Evolutionary conservation across 345 rosid genomes (phyloP).

Genomic region (Gossypium australe): DNA sequence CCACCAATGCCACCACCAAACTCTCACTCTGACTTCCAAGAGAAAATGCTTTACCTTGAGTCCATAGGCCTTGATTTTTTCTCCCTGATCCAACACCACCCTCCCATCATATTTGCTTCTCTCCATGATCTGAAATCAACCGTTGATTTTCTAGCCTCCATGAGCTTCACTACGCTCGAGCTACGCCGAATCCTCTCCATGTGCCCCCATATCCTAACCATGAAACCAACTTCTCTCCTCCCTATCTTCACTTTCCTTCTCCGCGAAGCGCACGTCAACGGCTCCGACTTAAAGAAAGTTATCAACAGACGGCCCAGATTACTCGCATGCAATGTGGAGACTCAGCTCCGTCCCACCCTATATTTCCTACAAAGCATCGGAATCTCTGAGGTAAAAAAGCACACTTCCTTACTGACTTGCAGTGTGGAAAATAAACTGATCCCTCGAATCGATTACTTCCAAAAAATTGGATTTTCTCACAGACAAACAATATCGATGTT

Average conservation of each 20-base stretch:
- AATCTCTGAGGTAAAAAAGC: background rate
- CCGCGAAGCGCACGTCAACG: background rate
- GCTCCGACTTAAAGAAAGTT: background rate
- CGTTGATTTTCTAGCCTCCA: background rate
- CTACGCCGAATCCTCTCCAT: background rate
- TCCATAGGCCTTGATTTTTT: background rate
- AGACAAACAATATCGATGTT: background rate
- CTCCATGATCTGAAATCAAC: background rate
- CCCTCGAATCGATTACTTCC: background rate
- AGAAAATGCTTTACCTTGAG: background rate
- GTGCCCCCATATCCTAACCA: background rate
- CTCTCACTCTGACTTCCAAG: background rate
- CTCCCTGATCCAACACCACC: background rate
- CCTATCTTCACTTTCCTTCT: background rate
- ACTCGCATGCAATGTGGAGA: background rate
- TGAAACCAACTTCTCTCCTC: background rate
- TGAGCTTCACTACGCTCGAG: background rate
- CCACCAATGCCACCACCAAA: background rate
- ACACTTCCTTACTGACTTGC: background rate
- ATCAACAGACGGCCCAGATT: background rate
- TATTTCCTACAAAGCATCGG: constrained; percentile 1
- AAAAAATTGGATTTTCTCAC: background rate
- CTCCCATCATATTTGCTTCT: background rate
- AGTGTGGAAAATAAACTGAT: background rate
- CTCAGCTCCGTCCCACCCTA: background rate